These are phyloP conservation scores for Paraconiothyrium sp. DNA, from an alignment of 2,329 filamentous ascomycete genomes.

Conservation along the genomic window DNA sequence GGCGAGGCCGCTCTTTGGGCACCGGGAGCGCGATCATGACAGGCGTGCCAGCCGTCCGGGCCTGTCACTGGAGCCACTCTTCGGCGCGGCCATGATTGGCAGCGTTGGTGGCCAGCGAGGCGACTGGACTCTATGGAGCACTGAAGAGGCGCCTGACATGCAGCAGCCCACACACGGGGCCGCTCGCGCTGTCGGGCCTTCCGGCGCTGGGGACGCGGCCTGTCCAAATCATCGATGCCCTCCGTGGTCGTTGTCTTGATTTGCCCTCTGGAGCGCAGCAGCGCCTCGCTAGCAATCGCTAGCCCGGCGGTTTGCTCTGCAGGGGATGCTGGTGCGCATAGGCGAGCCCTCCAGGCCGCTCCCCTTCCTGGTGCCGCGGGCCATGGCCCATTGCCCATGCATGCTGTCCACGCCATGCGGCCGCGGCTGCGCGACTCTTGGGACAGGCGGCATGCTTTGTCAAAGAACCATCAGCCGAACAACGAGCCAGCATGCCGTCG, in stretches of 20 bases:
- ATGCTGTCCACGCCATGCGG: conserved; percentile 44
- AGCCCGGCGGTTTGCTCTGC: conserved; percentile 40
- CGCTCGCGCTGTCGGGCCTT: conserved; percentile 2
- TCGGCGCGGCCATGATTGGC: conserved; percentile 5
- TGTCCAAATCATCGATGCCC: conserved; percentile 27
- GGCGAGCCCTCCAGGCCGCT: conserved; percentile 32
- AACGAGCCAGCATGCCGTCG: conserved; percentile 46
- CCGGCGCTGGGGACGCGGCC: conserved; percentile 14
- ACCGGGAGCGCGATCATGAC: conserved; percentile 41
- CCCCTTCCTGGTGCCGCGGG: conserved; percentile 8
- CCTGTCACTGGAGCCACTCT: conserved; percentile 46
- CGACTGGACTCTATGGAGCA: background rate
- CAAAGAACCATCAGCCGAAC: conserved; percentile 55
- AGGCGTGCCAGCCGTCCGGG: conserved; percentile 42
- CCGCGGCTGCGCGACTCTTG: conserved; percentile 47
- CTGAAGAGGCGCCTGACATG: conserved; percentile 6
- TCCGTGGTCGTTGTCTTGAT: conserved; percentile 3
- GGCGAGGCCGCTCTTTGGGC: conserved; percentile 10
- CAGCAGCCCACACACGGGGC: background rate
- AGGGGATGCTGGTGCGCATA: conserved; percentile 40
- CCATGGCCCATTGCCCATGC: conserved; percentile 18
- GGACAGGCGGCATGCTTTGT: conserved; percentile 38
- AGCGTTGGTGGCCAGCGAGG: background rate
- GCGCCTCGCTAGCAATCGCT: conserved; percentile 22
- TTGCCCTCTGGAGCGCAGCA: conserved; percentile 28